phyloP scores from a whole-genome alignment of 306 rosid species.

The Ormosia emarginata region DNA sequence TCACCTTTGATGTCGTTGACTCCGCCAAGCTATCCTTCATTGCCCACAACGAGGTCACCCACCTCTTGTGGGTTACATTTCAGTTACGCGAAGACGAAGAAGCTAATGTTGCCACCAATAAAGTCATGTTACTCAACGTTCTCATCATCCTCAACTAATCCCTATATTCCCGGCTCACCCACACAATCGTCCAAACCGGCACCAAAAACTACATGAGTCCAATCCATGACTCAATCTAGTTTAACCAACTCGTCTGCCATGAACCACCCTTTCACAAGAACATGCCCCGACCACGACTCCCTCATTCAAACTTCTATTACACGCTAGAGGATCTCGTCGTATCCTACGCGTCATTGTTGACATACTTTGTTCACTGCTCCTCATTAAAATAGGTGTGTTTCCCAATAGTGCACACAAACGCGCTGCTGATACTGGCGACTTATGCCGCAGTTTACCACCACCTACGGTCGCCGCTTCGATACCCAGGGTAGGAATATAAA shows the following conservation, averaged over 20 bases:
- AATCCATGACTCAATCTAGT: background rate
- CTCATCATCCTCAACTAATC: conserved; percentile 9
- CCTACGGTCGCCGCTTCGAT: conserved; percentile 27
- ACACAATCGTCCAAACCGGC: conserved; percentile 38
- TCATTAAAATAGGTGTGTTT: conserved; percentile 35
- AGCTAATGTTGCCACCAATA: conserved; percentile 1
- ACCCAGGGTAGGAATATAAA: no score
- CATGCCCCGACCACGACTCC: conserved; percentile 5
- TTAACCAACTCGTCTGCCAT: background rate
- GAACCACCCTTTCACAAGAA: conserved; percentile 31
- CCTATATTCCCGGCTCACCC: background rate
- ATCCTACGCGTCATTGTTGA: background rate
- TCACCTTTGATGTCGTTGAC: conserved; percentile 31
- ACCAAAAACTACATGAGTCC: conserved; percentile 51
- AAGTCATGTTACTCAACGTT: conserved; percentile 29
- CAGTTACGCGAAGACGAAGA: conserved; percentile 18
- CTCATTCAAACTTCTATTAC: conserved; percentile 44
- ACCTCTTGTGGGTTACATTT: conserved; percentile 36
- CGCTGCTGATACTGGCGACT: background rate
- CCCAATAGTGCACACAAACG: conserved; percentile 12
- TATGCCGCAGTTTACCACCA: conserved; percentile 31
- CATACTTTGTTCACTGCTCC: conserved; percentile 37
- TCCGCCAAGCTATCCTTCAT: conserved; percentile 25
- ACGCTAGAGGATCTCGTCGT: conserved; percentile 30
- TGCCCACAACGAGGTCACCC: conserved; percentile 28